phyloP scores from a whole-genome alignment of 179 eudicot species.

The Silene noctiflora region DNA sequence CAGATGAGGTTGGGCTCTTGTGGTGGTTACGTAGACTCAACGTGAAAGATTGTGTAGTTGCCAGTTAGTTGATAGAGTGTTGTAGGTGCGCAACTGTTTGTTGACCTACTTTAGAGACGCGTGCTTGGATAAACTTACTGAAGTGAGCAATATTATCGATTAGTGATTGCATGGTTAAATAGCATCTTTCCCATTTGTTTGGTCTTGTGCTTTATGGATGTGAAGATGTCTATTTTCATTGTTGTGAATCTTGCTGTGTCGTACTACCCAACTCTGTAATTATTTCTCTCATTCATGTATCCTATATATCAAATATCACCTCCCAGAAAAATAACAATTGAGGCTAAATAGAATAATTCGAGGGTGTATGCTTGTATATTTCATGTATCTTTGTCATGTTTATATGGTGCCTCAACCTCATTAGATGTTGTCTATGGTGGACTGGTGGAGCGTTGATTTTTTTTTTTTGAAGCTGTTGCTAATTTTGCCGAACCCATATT shows the following conservation, averaged over 20 bases:
- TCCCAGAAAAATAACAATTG: background rate
- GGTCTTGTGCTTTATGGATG: background rate
- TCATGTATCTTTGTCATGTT: constrained; percentile 1
- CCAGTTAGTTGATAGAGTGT: background rate
- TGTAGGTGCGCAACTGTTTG: background rate
- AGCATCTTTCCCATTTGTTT: background rate
- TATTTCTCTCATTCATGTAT: background rate
- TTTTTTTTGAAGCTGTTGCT: constrained; percentile 5
- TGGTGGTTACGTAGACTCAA: background rate
- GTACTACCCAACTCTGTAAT: background rate
- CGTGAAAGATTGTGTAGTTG: background rate
- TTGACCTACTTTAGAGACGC: background rate
- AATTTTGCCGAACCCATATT: constrained; percentile 17
- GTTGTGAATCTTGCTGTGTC: background rate
- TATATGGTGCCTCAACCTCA: constrained; percentile 3
- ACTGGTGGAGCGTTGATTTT: background rate
- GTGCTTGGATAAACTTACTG: constrained; percentile 3
- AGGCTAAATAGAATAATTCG: background rate
- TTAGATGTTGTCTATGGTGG: background rate
- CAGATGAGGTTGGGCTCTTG: background rate
- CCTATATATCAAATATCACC: background rate
- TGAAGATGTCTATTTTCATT: background rate
- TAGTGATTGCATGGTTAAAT: background rate
- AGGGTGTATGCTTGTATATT: background rate
- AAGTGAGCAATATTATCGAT: background rate